Percentiles rank a stretch among this genome's conserved stretches.
Evolutionary conservation across 1,284 basidiomycete genomes (phyloP).

Genomic region (Wallemia ichthyophaga): DNA sequence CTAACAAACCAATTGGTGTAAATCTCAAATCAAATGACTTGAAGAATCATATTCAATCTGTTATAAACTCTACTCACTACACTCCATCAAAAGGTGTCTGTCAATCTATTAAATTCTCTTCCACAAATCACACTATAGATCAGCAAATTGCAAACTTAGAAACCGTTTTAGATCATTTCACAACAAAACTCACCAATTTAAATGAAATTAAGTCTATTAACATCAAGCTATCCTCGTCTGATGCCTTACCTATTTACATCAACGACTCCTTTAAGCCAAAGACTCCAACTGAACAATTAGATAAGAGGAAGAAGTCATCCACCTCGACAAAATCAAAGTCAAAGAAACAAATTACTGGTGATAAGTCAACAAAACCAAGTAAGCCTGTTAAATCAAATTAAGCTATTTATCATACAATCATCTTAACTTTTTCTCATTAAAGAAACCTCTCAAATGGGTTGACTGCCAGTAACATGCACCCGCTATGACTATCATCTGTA

Average conservation of each 20-base stretch:
- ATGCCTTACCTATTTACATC: neutral
- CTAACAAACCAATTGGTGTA: neutral
- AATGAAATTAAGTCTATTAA: neutral
- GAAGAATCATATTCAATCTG: neutral
- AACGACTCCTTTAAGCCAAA: neutral
- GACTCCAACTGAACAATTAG: neutral
- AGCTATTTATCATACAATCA: conserved; percentile 13
- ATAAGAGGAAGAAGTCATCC: neutral
- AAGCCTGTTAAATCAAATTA: neutral
- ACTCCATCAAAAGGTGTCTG: neutral
- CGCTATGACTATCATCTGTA: conserved; percentile 58
- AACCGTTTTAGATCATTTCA: neutral
- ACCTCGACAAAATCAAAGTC: neutral
- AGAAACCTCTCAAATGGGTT: conserved; percentile 51
- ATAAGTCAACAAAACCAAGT: neutral
- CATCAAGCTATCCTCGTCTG: neutral
- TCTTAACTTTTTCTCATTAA: conserved; percentile 59
- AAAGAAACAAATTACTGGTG: neutral
- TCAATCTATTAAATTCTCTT: neutral
- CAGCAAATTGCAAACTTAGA: neutral
- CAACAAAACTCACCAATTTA: neutral
- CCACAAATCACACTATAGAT: neutral
- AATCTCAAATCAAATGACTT: neutral
- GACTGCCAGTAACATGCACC: conserved; percentile 76
- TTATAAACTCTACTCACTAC: neutral